Evolutionary conservation across 1,284 basidiomycete species (phyloP).

Genomic region (Leccinum solheimii): DNA sequence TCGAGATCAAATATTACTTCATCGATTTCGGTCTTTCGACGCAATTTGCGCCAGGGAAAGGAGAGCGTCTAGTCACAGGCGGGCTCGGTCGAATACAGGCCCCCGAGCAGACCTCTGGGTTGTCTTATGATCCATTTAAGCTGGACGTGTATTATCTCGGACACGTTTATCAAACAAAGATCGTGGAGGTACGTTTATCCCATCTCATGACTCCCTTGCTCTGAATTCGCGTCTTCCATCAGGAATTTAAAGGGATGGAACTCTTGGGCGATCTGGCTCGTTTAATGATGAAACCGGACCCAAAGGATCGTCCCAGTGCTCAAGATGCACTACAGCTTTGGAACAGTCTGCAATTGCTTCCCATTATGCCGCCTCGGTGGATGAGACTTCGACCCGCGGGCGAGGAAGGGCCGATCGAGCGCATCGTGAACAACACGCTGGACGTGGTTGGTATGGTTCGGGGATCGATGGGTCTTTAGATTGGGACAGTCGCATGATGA

Average conservation of each 20-base stretch:
- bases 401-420: slow-evolving; percentile 14
- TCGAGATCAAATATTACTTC: slow-evolving; percentile 27
- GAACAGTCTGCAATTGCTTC: neutral
- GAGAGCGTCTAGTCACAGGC: neutral
- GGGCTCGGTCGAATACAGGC: slow-evolving; percentile 8
- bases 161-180: slow-evolving; percentile 13
- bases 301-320: slow-evolving; percentile 11
- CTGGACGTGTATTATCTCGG: slow-evolving; percentile 21
- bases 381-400: slow-evolving; percentile 5
- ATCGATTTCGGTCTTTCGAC: slow-evolving; percentile 30
- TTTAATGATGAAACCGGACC: slow-evolving; percentile 16
- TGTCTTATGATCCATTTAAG: slow-evolving; percentile 23
- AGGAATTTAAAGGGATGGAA: slow-evolving; percentile 15
- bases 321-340: no score
- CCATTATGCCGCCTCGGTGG: slow-evolving; percentile 4
- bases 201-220: neutral
- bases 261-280: slow-evolving; percentile 7
- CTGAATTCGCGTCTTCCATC: neutral
- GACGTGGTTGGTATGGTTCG: slow-evolving; percentile 15
- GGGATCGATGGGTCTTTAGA: slow-evolving; percentile 8
- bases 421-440: slow-evolving; percentile 13
- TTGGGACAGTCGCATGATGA: neutral
- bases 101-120: slow-evolving; percentile 13
- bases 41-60: neutral
- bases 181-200: slow-evolving; percentile 13